Base-by-base conservation (phyloP, 2,329 filamentous ascomycete species). In the Lasiodiplodia hormozganensis region DNA sequence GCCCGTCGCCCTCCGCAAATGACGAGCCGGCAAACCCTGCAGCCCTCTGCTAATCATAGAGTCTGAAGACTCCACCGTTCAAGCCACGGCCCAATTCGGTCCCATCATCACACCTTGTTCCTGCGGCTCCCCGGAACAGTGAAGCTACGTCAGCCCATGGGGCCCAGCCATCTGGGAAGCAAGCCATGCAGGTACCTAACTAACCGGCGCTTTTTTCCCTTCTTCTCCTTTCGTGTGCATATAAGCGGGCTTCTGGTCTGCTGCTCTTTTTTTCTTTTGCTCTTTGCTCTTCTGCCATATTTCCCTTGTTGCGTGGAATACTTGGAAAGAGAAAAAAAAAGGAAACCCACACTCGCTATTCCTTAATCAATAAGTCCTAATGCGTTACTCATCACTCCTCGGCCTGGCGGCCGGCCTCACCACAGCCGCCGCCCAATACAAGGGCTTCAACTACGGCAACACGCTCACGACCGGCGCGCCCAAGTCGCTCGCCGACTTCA, bases 361-460 rank as follows among this genome's bases (percentile, higher is more conserved):
- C 34, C 16, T 47, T 68, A 47, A 28, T 31, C 28, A 53, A 62
- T 60, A 49, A 65, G 47, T 65, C 14, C 56, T 14, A 52, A 69
- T 69, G 68, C 68, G 38, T 14, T 43, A 51, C 49, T 66, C 53
- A 12, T 62, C 53, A 3, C 68, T 69, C 10, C 36, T 69, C 28
- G 53, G 62, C 62, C 68, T 69, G 16, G 62, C 68, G 62, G 68
- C 68, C 16, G n/a, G 60, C 43, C 28, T 69, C 5, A 40, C 53
- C 12, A 62, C 68, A 10, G 68, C 65, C 7, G 79, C 80, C 65
- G 79, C 79, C 47, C 76, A 80, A 62, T 76, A 82, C 77, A 84
- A 88, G 71, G 92, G 92, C 73, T 93, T 93, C 87, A 93, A 93
- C 85, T 93, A 92, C 72, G 90, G 89, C 71, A 84, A 85, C 68